These are phyloP conservation scores for Pisolithus albus DNA, from an alignment of 768 basidiomycete genomes.

Conservation along the genomic window DNA sequence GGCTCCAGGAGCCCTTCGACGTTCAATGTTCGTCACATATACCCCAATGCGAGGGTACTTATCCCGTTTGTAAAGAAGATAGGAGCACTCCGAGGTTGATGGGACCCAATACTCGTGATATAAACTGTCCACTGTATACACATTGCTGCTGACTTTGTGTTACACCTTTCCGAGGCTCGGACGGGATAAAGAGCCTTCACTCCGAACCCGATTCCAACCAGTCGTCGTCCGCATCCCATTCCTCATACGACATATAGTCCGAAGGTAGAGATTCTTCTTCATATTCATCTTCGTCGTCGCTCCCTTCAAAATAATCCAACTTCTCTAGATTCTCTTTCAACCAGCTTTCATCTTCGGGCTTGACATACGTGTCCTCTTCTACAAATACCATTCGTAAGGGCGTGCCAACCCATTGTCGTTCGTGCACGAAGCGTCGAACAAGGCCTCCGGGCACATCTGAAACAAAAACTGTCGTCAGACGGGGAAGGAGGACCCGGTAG, in stretches of 20 bases:
- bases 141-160: too few relatives aligned
- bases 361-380: constrained; percentile 39
- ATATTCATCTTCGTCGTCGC: constrained; percentile 35
- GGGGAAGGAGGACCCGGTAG: constrained; percentile 37
- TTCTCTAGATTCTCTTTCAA: constrained; percentile 41
- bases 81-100: too few relatives aligned
- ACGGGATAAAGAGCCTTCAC: too few relatives aligned
- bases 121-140: too few relatives aligned
- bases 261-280: constrained; percentile 14
- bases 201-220: too few relatives aligned
- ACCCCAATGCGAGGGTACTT: too few relatives aligned
- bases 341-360: constrained; percentile 42
- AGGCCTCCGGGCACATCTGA: constrained; percentile 35
- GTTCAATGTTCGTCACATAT: too few relatives aligned
- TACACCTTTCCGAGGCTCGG: too few relatives aligned
- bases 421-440: constrained; percentile 41
- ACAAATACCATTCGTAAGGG: constrained; percentile 43
- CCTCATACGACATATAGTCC: constrained; percentile 5
- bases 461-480: constrained; percentile 42
- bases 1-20: too few relatives aligned
- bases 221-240: too few relatives aligned
- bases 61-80: too few relatives aligned
- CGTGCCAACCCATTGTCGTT: constrained; percentile 34
- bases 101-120: too few relatives aligned
- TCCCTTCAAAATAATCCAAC: constrained; percentile 53